phyloP scores from a whole-genome alignment of 2,329 filamentous ascomycete genomes.

The Colletotrichum musicola region DNA sequence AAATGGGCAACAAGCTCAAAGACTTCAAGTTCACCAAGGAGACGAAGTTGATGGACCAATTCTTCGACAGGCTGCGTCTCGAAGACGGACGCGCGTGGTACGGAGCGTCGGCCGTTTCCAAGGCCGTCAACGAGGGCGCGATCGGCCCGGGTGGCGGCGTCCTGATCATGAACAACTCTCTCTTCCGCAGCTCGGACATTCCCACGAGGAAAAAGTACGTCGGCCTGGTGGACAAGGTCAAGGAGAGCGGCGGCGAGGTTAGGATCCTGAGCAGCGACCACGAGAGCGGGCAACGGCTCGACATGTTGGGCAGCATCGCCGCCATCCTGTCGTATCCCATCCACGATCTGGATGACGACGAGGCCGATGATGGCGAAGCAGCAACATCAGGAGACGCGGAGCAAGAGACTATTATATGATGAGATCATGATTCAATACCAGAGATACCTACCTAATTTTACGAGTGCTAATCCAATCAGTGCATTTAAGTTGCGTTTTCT shows the following conservation, averaged over 20 bases:
- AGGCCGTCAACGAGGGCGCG: conserved; percentile 86
- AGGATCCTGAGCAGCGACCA: conserved; percentile 92
- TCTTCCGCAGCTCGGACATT: conserved; percentile 88
- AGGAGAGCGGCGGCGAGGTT: conserved; percentile 86
- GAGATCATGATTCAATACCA: conserved; percentile 3
- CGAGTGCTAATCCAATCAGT: too few relatives aligned
- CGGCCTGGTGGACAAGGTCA: conserved; percentile 87
- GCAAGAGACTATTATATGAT: conserved; percentile 30
- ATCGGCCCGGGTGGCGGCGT: conserved; percentile 89
- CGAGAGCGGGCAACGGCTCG: conserved; percentile 89
- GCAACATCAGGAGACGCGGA: conserved; percentile 10
- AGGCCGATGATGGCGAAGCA: conserved; percentile 52
- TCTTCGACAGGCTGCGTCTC: conserved; percentile 80
- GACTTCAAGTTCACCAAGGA: conserved; percentile 92
- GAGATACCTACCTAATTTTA: background rate
- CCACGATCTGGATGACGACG: conserved; percentile 81
- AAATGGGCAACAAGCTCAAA: conserved; percentile 81
- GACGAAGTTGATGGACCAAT: conserved; percentile 85
- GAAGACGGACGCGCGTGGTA: conserved; percentile 95
- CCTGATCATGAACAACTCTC: conserved; percentile 85
- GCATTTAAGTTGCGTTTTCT: too few relatives aligned
- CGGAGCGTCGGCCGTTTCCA: conserved; percentile 83
- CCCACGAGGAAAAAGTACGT: conserved; percentile 85
- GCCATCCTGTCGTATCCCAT: conserved; percentile 93
- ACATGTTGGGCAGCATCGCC: conserved; percentile 87